Percentiles rank a stretch among this genome's conserved stretches.
These are phyloP conservation scores for Plicaturopsis crispa DNA, from an alignment of 768 basidiomycete species.

Conservation along the genomic window DNA sequence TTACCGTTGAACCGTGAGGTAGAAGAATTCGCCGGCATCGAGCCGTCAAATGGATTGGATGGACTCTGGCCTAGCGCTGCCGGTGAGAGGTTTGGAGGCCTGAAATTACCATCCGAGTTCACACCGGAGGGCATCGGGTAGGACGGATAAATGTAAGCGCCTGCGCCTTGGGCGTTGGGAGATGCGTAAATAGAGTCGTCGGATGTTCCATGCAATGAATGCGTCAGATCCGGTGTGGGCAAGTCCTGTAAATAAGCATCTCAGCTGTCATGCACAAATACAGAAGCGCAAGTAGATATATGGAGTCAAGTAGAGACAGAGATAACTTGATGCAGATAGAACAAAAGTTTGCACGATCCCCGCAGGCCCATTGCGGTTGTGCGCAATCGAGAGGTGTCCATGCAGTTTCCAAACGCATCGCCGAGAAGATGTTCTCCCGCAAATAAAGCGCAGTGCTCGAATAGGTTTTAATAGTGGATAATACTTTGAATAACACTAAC, in stretches of 20 bases:
- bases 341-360: no score
- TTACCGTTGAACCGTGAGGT: slow-evolving; percentile 6
- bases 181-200: no score
- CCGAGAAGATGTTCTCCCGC: background rate
- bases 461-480: background rate
- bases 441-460: background rate
- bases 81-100: background rate
- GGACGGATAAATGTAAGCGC: background rate
- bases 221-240: no score
- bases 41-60: background rate
- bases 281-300: no score
- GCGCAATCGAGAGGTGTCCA: background rate
- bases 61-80: background rate
- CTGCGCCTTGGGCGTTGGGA: no score
- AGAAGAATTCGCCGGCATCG: background rate
- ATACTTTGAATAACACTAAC: slow-evolving; percentile 14
- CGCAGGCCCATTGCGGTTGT: no score
- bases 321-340: no score
- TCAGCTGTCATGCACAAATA: no score
- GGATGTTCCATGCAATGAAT: no score
- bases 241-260: no score
- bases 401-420: background rate
- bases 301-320: no score
- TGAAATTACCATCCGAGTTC: background rate
- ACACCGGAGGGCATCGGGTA: background rate